A percentile compares a stretch with the other conserved stretches of the same genome.
Conservation (phyloP, 176 grass and related monocot genomes). For the Neostapfia colusana region DNA sequence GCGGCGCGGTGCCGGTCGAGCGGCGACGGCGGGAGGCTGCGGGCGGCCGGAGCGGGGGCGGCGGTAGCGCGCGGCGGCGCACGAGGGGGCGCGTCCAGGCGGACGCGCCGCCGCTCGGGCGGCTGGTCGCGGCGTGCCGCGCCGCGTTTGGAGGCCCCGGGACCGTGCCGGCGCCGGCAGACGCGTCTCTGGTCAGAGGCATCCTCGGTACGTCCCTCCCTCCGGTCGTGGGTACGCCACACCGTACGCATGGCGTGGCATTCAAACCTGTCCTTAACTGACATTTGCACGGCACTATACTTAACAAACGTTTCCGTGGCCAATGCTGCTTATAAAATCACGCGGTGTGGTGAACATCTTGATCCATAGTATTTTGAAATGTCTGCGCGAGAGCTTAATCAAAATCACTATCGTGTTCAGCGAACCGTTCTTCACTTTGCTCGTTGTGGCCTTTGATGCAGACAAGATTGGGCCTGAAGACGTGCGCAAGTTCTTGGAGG, state of each 20-base stretch:
- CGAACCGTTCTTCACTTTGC: not conserved
- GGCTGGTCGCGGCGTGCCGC: constrained; percentile 63
- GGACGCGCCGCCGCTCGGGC: constrained; percentile 26
- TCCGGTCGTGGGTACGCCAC: not conserved
- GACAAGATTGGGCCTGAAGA: constrained; percentile 62
- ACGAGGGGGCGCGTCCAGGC: constrained; percentile 33
- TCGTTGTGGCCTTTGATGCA: constrained; percentile 1
- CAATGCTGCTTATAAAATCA: too few relatives aligned
- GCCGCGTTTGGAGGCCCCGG: constrained; percentile 57
- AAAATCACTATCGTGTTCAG: not conserved
- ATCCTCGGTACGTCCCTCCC: constrained; percentile 50
- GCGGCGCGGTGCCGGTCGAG: constrained; percentile 20
- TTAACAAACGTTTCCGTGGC: too few relatives aligned
- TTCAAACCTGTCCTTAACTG: too few relatives aligned
- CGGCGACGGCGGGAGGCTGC: not conserved
- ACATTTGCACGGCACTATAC: too few relatives aligned
- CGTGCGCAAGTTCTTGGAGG: constrained; percentile 39
- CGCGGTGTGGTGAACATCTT: too few relatives aligned
- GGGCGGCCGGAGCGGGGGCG: not conserved
- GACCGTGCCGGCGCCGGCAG: constrained; percentile 51
- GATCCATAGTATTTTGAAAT: too few relatives aligned
- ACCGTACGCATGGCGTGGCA: not conserved
- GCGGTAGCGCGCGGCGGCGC: constrained; percentile 12
- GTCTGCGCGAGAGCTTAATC: too few relatives aligned
- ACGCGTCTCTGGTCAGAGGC: constrained; percentile 48